These are phyloP conservation scores for Neonectria faginata DNA, from an alignment of 2,329 filamentous ascomycete genomes.

Conservation along the genomic window DNA sequence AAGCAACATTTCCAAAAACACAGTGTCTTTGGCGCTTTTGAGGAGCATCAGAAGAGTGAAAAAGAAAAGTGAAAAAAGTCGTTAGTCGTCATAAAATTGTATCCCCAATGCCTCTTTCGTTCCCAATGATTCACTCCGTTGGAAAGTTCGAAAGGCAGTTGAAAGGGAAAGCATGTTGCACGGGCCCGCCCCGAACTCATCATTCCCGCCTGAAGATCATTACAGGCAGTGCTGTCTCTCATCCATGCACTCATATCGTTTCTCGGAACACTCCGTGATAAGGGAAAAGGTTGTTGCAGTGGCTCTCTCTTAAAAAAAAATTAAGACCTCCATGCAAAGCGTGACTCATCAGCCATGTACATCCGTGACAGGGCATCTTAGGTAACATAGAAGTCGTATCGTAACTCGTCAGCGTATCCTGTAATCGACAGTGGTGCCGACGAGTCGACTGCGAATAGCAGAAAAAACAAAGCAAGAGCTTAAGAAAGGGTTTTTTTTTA, in stretches of 20 bases:
- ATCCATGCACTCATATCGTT: conserved; percentile 48
- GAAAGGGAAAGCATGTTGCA: conserved; percentile 42
- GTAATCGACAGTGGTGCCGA: conserved; percentile 43
- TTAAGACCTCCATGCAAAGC: conserved; percentile 57
- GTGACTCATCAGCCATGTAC: conserved; percentile 60
- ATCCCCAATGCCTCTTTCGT: conserved; percentile 42
- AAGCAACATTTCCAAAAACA: conserved; percentile 51
- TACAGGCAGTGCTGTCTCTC: conserved; percentile 52
- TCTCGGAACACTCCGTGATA: conserved; percentile 44
- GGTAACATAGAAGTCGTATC: conserved; percentile 51
- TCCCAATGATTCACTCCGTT: conserved; percentile 40
- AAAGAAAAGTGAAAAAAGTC: conserved; percentile 45
- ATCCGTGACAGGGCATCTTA: conserved; percentile 52
- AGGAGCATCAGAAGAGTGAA: conserved; percentile 42
- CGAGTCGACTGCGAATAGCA: conserved; percentile 47
- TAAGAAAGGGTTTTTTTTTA: conserved; percentile 27
- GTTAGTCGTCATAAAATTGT: conserved; percentile 52
- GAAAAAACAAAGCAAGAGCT: conserved; percentile 42
- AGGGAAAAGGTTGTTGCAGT: conserved; percentile 43
- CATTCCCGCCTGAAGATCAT: conserved; percentile 53
- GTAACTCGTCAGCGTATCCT: conserved; percentile 54
- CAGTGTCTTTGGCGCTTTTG: conserved; percentile 49
- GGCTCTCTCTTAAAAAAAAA: conserved; percentile 38
- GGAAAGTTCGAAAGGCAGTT: conserved; percentile 37
- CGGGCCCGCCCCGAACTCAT: conserved; percentile 45